A percentile compares a stretch with the other conserved stretches of the same genome.
Evolutionary conservation across 2,329 filamentous ascomycete genomes (phyloP).

Genomic region (Monosporascus sp.): DNA sequence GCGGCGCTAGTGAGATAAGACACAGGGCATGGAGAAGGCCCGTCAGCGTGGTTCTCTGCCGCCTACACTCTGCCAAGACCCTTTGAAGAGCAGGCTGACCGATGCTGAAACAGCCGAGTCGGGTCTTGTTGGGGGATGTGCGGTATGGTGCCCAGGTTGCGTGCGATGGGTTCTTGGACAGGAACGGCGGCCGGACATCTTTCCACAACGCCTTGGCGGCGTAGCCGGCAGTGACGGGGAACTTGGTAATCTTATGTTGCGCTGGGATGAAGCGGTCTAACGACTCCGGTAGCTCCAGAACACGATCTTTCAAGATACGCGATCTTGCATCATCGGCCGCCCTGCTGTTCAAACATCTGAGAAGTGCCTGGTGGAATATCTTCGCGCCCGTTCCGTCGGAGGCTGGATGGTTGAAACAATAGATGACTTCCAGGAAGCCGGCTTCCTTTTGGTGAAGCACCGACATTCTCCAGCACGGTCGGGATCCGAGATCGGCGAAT

Average conservation of each 20-base stretch:
- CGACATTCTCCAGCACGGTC: constrained; percentile 7
- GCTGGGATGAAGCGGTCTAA: constrained; percentile 3
- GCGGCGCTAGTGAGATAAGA: constrained; percentile 6
- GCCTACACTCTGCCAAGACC: constrained; percentile 10
- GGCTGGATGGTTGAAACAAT: constrained; percentile 10
- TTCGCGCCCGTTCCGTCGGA: constrained; percentile 12
- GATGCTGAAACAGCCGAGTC: constrained; percentile 8
- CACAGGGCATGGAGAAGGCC: constrained; percentile 13
- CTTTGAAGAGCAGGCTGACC: constrained; percentile 1
- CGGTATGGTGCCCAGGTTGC: constrained; percentile 10
- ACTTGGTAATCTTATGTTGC: constrained; percentile 7
- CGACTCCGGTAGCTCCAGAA: neutral
- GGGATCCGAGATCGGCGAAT: constrained; percentile 3
- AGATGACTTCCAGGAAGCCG: constrained; percentile 8
- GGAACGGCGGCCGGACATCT: constrained; percentile 2
- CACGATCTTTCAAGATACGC: constrained; percentile 9
- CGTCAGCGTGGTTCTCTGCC: constrained; percentile 15
- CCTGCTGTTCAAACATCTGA: constrained; percentile 4
- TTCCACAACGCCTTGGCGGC: constrained; percentile 5
- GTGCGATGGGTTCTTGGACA: neutral
- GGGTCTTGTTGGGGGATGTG: constrained; percentile 2
- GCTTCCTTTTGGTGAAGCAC: constrained; percentile 3
- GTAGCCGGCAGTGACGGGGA: constrained; percentile 7
- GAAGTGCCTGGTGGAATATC: constrained; percentile 10
- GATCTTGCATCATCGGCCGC: constrained; percentile 2